Evolutionary conservation across 139 green algal genomes (phyloP).

Genomic region (Coccomyxa sp.): DNA sequence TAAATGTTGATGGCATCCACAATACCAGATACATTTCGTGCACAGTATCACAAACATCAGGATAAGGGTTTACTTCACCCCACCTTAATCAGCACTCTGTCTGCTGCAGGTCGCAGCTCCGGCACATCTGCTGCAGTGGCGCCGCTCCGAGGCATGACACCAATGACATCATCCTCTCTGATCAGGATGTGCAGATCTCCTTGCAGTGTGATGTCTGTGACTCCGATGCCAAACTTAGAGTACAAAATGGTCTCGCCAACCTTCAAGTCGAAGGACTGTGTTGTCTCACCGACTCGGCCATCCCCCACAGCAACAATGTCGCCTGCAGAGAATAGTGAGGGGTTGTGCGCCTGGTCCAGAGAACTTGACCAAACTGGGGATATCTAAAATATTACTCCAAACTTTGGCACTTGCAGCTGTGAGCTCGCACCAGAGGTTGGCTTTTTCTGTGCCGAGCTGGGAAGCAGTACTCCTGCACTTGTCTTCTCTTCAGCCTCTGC

Average conservation of each 20-base stretch:
- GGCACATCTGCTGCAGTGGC: conserved; percentile 82
- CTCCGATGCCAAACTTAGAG: conserved; percentile 94
- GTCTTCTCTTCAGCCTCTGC: conserved; percentile 75
- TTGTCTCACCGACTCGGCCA: conserved; percentile 46
- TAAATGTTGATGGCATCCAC: too few species aligned
- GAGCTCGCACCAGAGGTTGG: conserved; percentile 46
- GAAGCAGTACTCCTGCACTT: conserved; percentile 85
- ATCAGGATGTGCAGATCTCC: conserved; percentile 80
- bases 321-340: conserved; percentile 31
- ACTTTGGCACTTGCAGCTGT: background rate
- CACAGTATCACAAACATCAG: too few species aligned
- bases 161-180: conserved; percentile 86
- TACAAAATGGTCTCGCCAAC: conserved; percentile 80
- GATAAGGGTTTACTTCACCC: too few species aligned
- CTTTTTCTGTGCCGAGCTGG: conserved; percentile 65
- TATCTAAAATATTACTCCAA: too few species aligned
- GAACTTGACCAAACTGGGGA: background rate
- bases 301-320: conserved; percentile 69
- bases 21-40: too few species aligned
- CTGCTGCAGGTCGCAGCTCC: conserved; percentile 74
- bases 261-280: conserved; percentile 45
- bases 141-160: conserved; percentile 64
- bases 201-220: conserved; percentile 74
- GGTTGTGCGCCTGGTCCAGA: background rate
- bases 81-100: conserved; percentile 87